A percentile compares a stretch with the other conserved stretches of the same genome.
Evolutionary conservation across 2,329 filamentous ascomycete genomes (phyloP).

Genomic region (Cladophialophora bantiana): DNA sequence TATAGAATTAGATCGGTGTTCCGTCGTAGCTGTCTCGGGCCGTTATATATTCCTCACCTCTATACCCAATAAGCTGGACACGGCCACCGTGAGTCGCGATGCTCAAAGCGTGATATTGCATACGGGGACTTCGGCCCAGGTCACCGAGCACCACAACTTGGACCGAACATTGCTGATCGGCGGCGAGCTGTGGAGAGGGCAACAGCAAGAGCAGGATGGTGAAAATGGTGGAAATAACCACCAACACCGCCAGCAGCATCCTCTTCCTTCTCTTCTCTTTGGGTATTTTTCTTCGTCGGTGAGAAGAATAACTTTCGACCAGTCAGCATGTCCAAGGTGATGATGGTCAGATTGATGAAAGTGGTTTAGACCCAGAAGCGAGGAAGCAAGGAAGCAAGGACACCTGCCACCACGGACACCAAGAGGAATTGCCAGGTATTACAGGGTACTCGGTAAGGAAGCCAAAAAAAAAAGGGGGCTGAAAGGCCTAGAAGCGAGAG

Average conservation of each 20-base stretch:
- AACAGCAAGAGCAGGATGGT: constrained; percentile 60
- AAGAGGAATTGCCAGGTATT: no score
- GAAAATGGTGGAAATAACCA: constrained; percentile 54
- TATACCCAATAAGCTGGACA: constrained; percentile 88
- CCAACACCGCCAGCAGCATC: constrained; percentile 46
- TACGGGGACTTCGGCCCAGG: constrained; percentile 92
- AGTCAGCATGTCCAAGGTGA: constrained; percentile 7
- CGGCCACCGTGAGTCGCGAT: constrained; percentile 80
- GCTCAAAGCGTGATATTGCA: constrained; percentile 98
- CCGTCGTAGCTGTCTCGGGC: neutral
- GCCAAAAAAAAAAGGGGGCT: neutral
- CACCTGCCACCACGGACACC: no score
- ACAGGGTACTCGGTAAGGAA: neutral
- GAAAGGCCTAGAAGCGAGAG: no score
- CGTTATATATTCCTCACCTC: constrained; percentile 61
- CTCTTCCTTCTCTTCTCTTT: neutral
- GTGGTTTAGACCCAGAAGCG: constrained; percentile 3
- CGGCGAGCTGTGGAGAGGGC: constrained; percentile 51
- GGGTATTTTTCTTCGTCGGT: no score
- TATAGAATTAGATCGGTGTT: constrained; percentile 24
- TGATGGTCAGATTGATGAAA: neutral
- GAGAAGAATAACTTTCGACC: constrained; percentile 13
- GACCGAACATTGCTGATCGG: constrained; percentile 58
- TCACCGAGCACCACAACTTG: constrained; percentile 94
- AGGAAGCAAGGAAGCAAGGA: no score